phyloP scores from a whole-genome alignment of 2,329 filamentous ascomycete genomes.

The Tolypocladium pustulatum region DNA sequence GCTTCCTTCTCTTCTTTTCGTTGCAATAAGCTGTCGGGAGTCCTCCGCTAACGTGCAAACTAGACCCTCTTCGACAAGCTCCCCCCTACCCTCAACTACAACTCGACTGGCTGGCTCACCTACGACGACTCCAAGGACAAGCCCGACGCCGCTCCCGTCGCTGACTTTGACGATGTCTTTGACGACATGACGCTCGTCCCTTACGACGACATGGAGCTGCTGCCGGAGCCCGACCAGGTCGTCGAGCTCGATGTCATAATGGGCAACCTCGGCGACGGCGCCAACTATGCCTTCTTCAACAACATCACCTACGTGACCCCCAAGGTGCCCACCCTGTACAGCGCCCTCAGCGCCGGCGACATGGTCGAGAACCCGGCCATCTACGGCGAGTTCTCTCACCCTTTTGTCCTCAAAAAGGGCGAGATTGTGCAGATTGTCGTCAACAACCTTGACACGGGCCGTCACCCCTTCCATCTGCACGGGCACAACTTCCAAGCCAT shows the following conservation, averaged over 20 bases:
- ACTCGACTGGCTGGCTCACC: conserved; percentile 54
- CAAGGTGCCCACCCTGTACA: conserved; percentile 74
- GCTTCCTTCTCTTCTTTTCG: conserved; percentile 4
- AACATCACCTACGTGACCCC: conserved; percentile 64
- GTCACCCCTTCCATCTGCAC: conserved; percentile 71
- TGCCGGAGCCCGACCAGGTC: conserved; percentile 50
- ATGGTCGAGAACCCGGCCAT: conserved; percentile 45
- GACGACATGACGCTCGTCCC: conserved; percentile 68
- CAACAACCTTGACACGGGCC: conserved; percentile 64
- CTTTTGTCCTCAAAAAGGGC: conserved; percentile 56
- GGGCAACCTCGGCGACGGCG: conserved; percentile 50
- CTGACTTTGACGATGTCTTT: conserved; percentile 50
- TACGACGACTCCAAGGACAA: conserved; percentile 38
- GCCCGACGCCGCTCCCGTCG: conserved; percentile 41
- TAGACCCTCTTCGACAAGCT: conserved; percentile 57
- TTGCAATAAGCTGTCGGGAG: not conserved
- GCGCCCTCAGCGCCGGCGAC: conserved; percentile 54
- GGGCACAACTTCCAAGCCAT: conserved; percentile 65
- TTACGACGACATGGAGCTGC: conserved; percentile 50
- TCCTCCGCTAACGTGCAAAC: not conserved
- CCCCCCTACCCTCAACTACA: conserved; percentile 57
- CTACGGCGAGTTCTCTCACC: conserved; percentile 56
- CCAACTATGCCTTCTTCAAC: conserved; percentile 58
- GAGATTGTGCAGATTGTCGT: conserved; percentile 64
- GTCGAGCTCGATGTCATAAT: conserved; percentile 56